phyloP scores from a whole-genome alignment of 2,329 filamentous ascomycete species.

The Aureobasidium sp. region DNA sequence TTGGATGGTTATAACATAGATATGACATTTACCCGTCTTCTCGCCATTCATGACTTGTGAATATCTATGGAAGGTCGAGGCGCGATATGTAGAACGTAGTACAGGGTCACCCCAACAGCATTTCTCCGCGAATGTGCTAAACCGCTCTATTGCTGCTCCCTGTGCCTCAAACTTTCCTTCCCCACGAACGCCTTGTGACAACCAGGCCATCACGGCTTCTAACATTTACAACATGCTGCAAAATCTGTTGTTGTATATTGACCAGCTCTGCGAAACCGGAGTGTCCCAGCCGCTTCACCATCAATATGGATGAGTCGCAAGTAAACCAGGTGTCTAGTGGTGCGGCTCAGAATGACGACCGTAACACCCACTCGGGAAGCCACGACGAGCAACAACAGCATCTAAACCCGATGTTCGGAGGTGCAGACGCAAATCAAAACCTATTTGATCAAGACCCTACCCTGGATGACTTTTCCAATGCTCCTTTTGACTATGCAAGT shows the following conservation, averaged over 20 bases:
- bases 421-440: background rate
- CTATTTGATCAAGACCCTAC: background rate
- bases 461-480: background rate
- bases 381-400: background rate
- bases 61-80: too few relatives aligned
- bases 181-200: background rate
- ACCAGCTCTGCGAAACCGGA: background rate
- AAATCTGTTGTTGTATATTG: background rate
- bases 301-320: background rate
- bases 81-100: too few relatives aligned
- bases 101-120: too few relatives aligned
- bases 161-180: background rate
- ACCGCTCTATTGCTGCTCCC: slow-evolving; percentile 8
- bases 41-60: too few relatives aligned
- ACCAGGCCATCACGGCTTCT: background rate
- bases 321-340: background rate
- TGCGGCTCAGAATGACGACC: background rate
- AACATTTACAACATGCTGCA: background rate
- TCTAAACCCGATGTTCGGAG: background rate
- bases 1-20: too few relatives aligned
- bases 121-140: background rate
- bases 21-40: too few relatives aligned
- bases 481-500: background rate
- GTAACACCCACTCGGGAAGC: background rate
- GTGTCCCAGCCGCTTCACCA: background rate